These are phyloP conservation scores for Talaromyces nanjingensis DNA, from an alignment of 495 filamentous ascomycete genomes.

Conservation along the genomic window DNA sequence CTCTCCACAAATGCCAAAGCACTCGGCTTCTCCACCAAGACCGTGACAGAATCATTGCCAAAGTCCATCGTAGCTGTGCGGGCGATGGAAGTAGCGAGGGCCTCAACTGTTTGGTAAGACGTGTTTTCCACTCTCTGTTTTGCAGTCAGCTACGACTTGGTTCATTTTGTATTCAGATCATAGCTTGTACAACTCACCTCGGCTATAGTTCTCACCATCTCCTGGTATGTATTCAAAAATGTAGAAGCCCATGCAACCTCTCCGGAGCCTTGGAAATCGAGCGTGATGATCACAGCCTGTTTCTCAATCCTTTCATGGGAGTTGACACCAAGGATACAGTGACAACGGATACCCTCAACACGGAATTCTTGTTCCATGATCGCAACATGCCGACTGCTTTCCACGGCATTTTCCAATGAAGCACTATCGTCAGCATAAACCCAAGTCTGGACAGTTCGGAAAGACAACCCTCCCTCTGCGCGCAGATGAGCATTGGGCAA, in stretches of 20 bases:
- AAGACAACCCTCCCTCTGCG: constrained; percentile 33
- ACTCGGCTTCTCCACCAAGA: constrained; percentile 50
- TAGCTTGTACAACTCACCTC: constrained; percentile 26
- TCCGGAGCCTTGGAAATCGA: constrained; percentile 38
- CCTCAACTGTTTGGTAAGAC: constrained; percentile 50
- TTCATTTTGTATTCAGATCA: neutral
- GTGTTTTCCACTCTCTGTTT: constrained; percentile 44
- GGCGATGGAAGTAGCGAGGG: constrained; percentile 46
- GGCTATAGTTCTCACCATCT: constrained; percentile 36
- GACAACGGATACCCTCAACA: constrained; percentile 37
- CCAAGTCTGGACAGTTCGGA: constrained; percentile 34
- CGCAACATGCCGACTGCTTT: constrained; percentile 21
- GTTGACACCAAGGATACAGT: constrained; percentile 51
- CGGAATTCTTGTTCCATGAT: constrained; percentile 39
- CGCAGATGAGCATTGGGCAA: constrained; percentile 37
- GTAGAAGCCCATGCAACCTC: constrained; percentile 34
- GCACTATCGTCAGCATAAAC: constrained; percentile 22
- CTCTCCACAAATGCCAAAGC: constrained; percentile 49
- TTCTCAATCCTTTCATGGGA: constrained; percentile 52
- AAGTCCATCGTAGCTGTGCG: constrained; percentile 46
- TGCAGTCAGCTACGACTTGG: neutral
- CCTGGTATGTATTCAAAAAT: constrained; percentile 37
- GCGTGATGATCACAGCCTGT: constrained; percentile 45
- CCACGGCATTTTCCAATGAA: constrained; percentile 11
- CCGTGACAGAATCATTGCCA: constrained; percentile 44